Percentiles rank a stretch among this genome's conserved stretches.
phyloP scores from a whole-genome alignment of 306 rosid genomes.

The Albizia julibrissin region DNA sequence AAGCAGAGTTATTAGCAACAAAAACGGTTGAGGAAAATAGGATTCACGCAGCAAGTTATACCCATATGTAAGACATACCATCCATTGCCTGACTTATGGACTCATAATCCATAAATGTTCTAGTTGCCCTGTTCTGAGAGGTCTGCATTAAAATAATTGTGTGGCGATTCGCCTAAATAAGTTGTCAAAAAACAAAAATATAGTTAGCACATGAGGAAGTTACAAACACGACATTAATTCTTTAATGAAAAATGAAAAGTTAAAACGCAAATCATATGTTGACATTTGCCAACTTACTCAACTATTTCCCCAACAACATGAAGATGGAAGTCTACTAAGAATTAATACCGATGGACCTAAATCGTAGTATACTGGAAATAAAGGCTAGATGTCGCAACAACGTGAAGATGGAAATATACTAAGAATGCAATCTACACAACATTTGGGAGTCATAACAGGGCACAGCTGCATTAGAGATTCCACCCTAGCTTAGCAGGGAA shows the following conservation, averaged over 20 bases:
- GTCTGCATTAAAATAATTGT: constrained; percentile 95
- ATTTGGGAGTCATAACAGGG: neutral
- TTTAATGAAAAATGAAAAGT: neutral
- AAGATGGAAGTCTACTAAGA: no score
- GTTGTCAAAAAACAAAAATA: constrained; percentile 5
- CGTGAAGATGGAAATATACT: neutral
- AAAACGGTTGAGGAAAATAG: constrained; percentile 8
- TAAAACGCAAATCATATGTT: neutral
- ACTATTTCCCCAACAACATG: no score
- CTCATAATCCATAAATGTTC: constrained; percentile 93
- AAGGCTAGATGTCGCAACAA: neutral
- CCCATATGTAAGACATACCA: constrained; percentile 49
- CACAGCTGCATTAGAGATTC: neutral
- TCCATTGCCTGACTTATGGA: constrained; percentile 93
- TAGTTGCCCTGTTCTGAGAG: constrained; percentile 76
- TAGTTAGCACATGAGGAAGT: constrained; percentile 8
- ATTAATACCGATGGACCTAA: neutral
- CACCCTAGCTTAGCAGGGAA: neutral
- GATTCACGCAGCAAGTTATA: neutral
- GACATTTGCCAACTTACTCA: neutral
- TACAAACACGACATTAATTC: neutral
- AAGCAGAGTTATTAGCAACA: neutral
- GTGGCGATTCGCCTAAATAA: constrained; percentile 83
- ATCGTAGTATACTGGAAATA: neutral
- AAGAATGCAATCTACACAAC: neutral